Evolutionary conservation across 164 flowering plant species (phyloP), one percentile per base, ranked within the genome.

Genomic region (Chimonanthus praecox): DNA sequence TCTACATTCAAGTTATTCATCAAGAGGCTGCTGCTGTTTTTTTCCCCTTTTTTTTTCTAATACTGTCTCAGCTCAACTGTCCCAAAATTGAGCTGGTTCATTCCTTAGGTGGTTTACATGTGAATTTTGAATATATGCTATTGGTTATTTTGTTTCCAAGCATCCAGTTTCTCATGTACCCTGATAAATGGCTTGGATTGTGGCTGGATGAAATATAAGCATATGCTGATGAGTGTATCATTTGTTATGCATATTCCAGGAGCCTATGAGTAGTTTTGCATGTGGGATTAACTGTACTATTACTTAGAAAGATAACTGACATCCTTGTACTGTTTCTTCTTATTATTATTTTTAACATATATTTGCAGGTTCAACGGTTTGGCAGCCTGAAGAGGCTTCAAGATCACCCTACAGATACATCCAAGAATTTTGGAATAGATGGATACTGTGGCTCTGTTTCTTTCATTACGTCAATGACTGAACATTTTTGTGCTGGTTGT

Each of bases 401-500:
- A 72, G 98, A 90, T 85, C 91, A 88, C 72, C 97, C 88, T 20
- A 77, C 97, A 33, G 98, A 93, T 67, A 95, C 99, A 21, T 94
- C 98, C 62, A 95, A 93, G 85, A 95, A 90, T 80, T 93, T 90
- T 78, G 78, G 70, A 68, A 77, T 95, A 47, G 97, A 92, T 77
- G 98, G 92, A 51, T 87, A 89, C 74, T 64, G 49, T 64, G 99
- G 99, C 58, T 80, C 88, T 69, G 91, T 95, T 73, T 95, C 99
- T 54, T 95, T 95, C 77, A 92, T 95, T 78, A 95, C 99, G 71
- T 95, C 99, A 74, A 93, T 95, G 99, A 92, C 98, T 6, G 92
- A 93, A 84, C 97, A 95, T 80, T 95, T 95, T 79, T 95, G 99
- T 86, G 91, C 92, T 78, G 97, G 99, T 77, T 95, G 99, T 85